Percentiles rank a stretch among this genome's conserved stretches.
These are phyloP conservation scores for Yamadazyma insecticola DNA, from an alignment of 805 yeast genomes.

Conservation along the genomic window DNA sequence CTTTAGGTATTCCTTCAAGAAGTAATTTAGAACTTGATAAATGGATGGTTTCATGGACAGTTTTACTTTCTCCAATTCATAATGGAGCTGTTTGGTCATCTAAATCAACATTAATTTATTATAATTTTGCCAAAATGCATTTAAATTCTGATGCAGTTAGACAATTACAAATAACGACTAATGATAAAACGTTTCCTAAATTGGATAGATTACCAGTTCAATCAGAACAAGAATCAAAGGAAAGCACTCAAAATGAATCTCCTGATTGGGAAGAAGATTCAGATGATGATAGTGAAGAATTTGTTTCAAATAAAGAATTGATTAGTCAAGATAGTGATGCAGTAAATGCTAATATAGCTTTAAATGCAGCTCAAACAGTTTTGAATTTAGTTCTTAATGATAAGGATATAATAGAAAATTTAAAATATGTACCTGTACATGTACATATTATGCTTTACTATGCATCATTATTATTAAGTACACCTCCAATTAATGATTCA, in stretches of 20 bases:
- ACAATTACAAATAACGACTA: slow-evolving; percentile 25
- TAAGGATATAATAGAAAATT: slow-evolving; percentile 49
- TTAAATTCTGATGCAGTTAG: slow-evolving; percentile 52
- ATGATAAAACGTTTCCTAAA: slow-evolving; percentile 27
- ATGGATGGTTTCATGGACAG: slow-evolving; percentile 83
- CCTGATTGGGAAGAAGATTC: slow-evolving; percentile 10
- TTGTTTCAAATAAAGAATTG: slow-evolving; percentile 27
- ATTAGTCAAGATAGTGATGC: slow-evolving; percentile 29
- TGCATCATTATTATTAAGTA: slow-evolving; percentile 53
- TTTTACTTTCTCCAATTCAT: slow-evolving; percentile 54
- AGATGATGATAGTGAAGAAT: slow-evolving; percentile 26
- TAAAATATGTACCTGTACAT: slow-evolving; percentile 67
- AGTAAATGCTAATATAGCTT: slow-evolving; percentile 46
- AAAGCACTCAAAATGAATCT: slow-evolving; percentile 1
- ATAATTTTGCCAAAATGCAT: slow-evolving; percentile 73
- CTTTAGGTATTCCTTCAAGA: slow-evolving; percentile 65
- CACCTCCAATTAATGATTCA: slow-evolving; percentile 37
- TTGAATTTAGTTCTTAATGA: slow-evolving; percentile 56
- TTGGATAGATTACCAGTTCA: slow-evolving; percentile 18
- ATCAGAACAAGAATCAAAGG: not conserved
- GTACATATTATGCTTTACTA: slow-evolving; percentile 68
- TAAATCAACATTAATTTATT: slow-evolving; percentile 63
- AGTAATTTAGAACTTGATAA: slow-evolving; percentile 63
- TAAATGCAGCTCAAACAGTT: slow-evolving; percentile 60
- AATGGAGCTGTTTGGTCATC: slow-evolving; percentile 61